Base-by-base conservation (phyloP, 208 protist species). In the Herpetomonas tarakana region DNA sequence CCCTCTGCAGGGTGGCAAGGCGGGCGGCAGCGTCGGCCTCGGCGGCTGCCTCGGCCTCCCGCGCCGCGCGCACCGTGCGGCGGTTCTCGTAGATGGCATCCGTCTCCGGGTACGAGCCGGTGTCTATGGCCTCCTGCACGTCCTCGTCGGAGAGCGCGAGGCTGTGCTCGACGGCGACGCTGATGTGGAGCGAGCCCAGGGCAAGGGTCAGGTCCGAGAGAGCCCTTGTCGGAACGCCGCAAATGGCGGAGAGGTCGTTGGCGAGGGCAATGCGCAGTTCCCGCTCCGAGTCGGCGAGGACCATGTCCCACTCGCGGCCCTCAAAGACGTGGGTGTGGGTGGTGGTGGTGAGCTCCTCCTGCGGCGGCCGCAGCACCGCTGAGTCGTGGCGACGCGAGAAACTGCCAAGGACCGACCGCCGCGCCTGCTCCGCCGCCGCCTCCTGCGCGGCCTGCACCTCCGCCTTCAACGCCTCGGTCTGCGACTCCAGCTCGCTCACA, bases 271-370 rank as follows among this genome's bases (percentile, higher is more conserved):
- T 50, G n/a, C 26, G 58, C 49, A 85, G 63, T 39, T 74, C 78
- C 41, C 65, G 60, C 6, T 73, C 52, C 1, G 68, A 70, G 55
- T 73, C 63, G 44, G 72, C 56, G 18, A 81, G 41, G 1, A 78
- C 78, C 49, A 74, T 58, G 24, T 26, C 61, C 78, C 78, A 85
- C 25, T 75, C 74, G 22, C 69, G 64, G 27, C 72, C 71, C 1
- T 58, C 56, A 25, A 77, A 65, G 35, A 52, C 31, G 26, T 65
- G 52, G 19, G 49, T 63, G 61, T 66, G 63, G 51, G 61, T 52
- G 28, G 67, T 61, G 25, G 57, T 64, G 30, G 51, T 41, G 19
- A 64, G 38, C 31, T 66, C 22, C 19, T 19, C 22, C 41, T 47
- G 18, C 46, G 22, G 44, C 35, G 18, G 16, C 21, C 3, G 50